Evolutionary conservation across 2,329 filamentous ascomycete genomes (phyloP).

Genomic region (Fusarium sp.): DNA sequence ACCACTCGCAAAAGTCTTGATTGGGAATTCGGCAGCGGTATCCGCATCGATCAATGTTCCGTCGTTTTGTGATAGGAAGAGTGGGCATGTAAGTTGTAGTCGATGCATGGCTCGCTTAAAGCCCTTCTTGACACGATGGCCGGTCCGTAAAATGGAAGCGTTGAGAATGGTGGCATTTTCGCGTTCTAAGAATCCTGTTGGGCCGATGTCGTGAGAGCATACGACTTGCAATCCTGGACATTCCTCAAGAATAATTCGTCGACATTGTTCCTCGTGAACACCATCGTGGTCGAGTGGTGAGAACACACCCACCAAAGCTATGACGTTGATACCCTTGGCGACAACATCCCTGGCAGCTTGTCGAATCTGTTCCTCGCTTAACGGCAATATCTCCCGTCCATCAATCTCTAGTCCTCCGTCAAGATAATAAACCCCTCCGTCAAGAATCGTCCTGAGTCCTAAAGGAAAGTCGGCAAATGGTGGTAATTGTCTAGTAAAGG

Average conservation of each 20-base stretch:
- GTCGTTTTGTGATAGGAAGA: constrained; percentile 65
- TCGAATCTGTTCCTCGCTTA: constrained; percentile 54
- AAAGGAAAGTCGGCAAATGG: constrained; percentile 60
- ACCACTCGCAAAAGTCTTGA: constrained; percentile 64
- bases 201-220: constrained; percentile 57
- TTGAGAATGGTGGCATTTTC: constrained; percentile 68
- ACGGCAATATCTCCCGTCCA: constrained; percentile 55
- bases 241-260: constrained; percentile 51
- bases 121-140: constrained; percentile 57
- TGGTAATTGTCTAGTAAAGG: constrained; percentile 57
- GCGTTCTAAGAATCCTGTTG: constrained; percentile 57
- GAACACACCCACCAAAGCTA: constrained; percentile 59
- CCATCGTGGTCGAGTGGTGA: constrained; percentile 57
- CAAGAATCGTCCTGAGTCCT: constrained; percentile 53
- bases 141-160: constrained; percentile 61
- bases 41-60: constrained; percentile 62
- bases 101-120: constrained; percentile 60
- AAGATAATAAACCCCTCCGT: constrained; percentile 55
- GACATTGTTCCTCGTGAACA: constrained; percentile 55
- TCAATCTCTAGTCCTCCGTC: constrained; percentile 62
- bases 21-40: constrained; percentile 60
- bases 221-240: constrained; percentile 53
- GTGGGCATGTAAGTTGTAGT: constrained; percentile 55
- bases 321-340: constrained; percentile 50
- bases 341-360: constrained; percentile 49